A percentile compares a stretch with the other conserved stretches of the same genome.
Evolutionary conservation across 306 rosid genomes (phyloP).

Genomic region (Cyclanthera cordifolia): DNA sequence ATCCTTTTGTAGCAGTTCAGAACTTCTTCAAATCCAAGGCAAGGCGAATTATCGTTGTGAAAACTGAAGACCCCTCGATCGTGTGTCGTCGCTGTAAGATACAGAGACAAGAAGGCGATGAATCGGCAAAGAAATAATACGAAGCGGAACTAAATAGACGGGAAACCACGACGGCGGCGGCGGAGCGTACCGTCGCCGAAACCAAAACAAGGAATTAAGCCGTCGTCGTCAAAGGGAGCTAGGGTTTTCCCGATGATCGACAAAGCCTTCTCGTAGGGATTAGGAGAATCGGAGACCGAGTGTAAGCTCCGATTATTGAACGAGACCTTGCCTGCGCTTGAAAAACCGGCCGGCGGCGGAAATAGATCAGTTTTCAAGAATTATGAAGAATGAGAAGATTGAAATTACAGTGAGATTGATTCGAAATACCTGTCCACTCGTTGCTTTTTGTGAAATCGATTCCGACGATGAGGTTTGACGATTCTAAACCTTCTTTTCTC

Average conservation of each 20-base stretch:
- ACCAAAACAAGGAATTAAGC: conserved; percentile 89
- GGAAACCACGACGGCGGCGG: background rate
- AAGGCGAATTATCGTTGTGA: conserved; percentile 62
- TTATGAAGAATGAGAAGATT: background rate
- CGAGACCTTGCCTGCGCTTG: conserved; percentile 50
- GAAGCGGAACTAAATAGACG: background rate
- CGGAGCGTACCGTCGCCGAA: conserved; percentile 67
- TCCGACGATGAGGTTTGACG: conserved; percentile 83
- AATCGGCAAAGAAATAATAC: background rate
- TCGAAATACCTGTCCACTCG: conserved; percentile 75
- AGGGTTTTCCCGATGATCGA: conserved; percentile 71
- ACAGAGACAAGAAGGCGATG: background rate
- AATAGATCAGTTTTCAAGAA: background rate
- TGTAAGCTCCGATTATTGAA: conserved; percentile 69
- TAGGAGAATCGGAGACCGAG: conserved; percentile 52
- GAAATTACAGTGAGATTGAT: background rate
- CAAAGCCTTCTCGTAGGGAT: conserved; percentile 83
- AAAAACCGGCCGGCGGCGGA: conserved; percentile 11
- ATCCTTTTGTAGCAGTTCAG: conserved; percentile 58
- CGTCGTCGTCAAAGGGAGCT: conserved; percentile 89
- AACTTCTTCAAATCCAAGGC: conserved; percentile 88
- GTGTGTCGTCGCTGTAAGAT: conserved; percentile 58
- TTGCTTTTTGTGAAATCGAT: conserved; percentile 91
- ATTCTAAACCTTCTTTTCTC: conserved; percentile 73
- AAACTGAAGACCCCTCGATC: conserved; percentile 83